phyloP scores from a whole-genome alignment of 768 basidiomycete genomes.

The Xerocomellus chrysenteron region DNA sequence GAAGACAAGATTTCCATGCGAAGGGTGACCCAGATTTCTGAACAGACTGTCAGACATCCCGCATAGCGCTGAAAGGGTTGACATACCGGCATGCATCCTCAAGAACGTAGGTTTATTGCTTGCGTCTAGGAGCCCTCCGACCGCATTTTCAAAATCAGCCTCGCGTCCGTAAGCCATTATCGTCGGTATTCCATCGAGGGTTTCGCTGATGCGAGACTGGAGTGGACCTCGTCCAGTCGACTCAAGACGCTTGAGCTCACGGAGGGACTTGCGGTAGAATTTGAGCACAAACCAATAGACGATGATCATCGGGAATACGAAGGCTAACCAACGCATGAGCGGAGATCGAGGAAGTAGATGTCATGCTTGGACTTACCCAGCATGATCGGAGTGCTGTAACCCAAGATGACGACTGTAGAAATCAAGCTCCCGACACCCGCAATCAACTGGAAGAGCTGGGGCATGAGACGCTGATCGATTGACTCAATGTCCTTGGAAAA shows the following conservation, averaged over 20 bases:
- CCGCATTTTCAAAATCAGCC: conserved; percentile 24
- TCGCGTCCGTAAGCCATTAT: conserved; percentile 47
- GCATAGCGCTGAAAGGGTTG: not conserved
- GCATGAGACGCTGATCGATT: conserved; percentile 39
- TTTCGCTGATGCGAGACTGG: conserved; percentile 53
- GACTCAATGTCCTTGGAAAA: conserved; percentile 43
- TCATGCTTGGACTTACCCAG: conserved; percentile 35
- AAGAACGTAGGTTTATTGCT: conserved; percentile 32
- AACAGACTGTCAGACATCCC: not conserved
- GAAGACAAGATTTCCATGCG: conserved; percentile 33
- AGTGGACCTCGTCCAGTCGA: conserved; percentile 46
- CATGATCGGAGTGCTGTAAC: conserved; percentile 31
- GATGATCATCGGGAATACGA: conserved; percentile 26
- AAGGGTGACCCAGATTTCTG: conserved; percentile 34
- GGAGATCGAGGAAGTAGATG: not conserved
- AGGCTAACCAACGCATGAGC: conserved; percentile 23
- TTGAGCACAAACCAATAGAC: conserved; percentile 42
- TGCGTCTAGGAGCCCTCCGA: conserved; percentile 21
- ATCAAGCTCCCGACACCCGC: conserved; percentile 24
- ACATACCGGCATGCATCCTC: conserved; percentile 26
- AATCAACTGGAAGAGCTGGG: conserved; percentile 28
- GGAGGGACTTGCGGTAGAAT: conserved; percentile 48
- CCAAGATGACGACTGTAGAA: conserved; percentile 24
- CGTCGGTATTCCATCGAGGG: conserved; percentile 45
- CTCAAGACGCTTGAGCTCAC: conserved; percentile 48